Evolutionary conservation across 2,329 filamentous ascomycete genomes (phyloP).

Genomic region (Colletotrichum camelliae): DNA sequence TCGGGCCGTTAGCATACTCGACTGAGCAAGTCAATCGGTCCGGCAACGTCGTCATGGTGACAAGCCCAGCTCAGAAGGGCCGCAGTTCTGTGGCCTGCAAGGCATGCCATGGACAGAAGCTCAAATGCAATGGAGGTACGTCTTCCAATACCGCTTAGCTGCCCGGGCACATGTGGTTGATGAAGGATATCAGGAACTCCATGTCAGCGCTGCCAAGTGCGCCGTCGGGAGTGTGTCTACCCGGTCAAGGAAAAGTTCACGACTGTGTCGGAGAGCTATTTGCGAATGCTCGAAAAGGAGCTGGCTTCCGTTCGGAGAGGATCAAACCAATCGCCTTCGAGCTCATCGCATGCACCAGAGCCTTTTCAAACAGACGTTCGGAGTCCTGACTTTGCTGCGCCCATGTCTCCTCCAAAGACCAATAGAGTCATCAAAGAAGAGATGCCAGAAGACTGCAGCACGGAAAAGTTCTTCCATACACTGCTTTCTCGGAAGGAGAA

Average conservation of each 20-base stretch:
- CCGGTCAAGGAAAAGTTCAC: slow-evolving; percentile 19
- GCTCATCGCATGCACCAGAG: not conserved
- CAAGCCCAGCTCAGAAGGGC: not conserved
- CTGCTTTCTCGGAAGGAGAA: not conserved
- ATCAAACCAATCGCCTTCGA: not conserved
- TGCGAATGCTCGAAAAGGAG: slow-evolving; percentile 15
- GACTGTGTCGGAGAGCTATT: slow-evolving; percentile 19
- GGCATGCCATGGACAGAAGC: slow-evolving; percentile 21
- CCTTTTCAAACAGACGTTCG: not conserved
- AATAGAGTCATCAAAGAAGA: not conserved
- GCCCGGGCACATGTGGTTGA: not conserved
- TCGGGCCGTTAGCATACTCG: not conserved
- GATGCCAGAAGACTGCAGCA: slow-evolving; percentile 15
- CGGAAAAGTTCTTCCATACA: slow-evolving; percentile 22
- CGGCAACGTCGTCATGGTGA: not conserved
- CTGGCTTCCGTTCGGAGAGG: not conserved
- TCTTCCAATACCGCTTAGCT: rapidly evolving
- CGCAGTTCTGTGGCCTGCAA: slow-evolving; percentile 23
- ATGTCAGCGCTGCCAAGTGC: not conserved
- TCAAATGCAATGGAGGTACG: slow-evolving; percentile 24
- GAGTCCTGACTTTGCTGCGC: not conserved
- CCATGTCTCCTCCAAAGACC: not conserved
- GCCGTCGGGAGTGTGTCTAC: slow-evolving; percentile 9
- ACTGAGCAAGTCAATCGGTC: not conserved
- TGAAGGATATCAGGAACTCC: not conserved